Percentiles rank a stretch among this genome's conserved stretches.
Conservation (phyloP, 2,329 filamentous ascomycete genomes). For the Sporothrix brasiliensis region DNA sequence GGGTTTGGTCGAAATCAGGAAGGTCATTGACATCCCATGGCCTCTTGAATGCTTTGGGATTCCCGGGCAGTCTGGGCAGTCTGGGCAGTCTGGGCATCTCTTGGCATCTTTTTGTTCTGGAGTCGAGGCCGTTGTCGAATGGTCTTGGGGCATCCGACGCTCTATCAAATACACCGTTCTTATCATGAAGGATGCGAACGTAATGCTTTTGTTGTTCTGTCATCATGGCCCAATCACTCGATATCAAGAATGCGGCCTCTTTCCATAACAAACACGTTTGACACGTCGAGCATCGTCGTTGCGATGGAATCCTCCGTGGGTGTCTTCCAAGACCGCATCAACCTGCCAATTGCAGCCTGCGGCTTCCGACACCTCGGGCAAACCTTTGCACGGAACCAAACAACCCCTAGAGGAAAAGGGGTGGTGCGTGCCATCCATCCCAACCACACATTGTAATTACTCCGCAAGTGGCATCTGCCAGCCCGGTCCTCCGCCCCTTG, state of each 20-base stretch:
- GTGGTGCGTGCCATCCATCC: neutral
- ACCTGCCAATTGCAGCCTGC: neutral
- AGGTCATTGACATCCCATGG: neutral
- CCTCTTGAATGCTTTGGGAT: neutral
- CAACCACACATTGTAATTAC: too few relatives aligned
- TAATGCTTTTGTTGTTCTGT: neutral
- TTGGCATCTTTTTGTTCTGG: neutral
- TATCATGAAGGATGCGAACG: neutral
- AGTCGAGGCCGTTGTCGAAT: neutral
- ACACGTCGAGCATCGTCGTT: neutral
- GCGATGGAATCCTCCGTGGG: neutral
- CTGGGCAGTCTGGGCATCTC: neutral
- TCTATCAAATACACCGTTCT: neutral
- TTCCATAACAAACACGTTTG: neutral
- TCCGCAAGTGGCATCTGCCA: too few relatives aligned
- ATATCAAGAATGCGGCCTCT: neutral
- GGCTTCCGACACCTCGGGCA: neutral
- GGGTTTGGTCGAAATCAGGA: slow-evolving; percentile 18
- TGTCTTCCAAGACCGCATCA: neutral
- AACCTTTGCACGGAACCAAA: neutral
- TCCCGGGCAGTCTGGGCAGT: neutral
- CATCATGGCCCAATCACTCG: neutral
- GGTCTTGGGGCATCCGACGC: neutral
- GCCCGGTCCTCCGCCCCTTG: too few relatives aligned
- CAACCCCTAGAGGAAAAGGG: neutral